Evolutionary conservation across 164 flowering plant genomes (phyloP).

Genomic region (Vitis rotundifolia): DNA sequence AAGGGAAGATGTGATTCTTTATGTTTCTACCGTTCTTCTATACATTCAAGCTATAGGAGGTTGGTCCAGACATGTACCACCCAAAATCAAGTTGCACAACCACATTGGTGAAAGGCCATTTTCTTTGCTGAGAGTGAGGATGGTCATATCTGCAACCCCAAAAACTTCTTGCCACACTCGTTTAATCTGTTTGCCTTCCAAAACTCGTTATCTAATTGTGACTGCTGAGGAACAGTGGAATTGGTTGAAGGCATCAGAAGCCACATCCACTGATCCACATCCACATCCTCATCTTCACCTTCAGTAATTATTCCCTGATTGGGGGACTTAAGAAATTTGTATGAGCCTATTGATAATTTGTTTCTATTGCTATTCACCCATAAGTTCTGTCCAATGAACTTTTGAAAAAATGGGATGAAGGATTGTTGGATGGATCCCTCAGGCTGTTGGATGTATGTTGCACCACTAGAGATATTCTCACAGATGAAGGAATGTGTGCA

Average conservation of each 20-base stretch:
- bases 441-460: conserved; percentile 29
- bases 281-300: conserved; percentile 11
- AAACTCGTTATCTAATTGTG: conserved; percentile 12
- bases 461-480: conserved; percentile 11
- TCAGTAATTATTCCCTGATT: too few species aligned
- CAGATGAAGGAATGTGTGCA: conserved; percentile 17
- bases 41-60: background rate
- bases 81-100: background rate
- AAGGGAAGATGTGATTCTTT: conserved; percentile 10
- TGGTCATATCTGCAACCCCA: conserved; percentile 14
- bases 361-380: conserved; percentile 27
- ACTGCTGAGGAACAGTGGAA: conserved; percentile 17
- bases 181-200: conserved; percentile 26
- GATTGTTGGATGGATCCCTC: conserved; percentile 25
- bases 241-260: conserved; percentile 13
- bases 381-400: conserved; percentile 15
- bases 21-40: conserved; percentile 1
- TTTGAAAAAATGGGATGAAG: conserved; percentile 5
- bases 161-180: conserved; percentile 22
- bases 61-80: background rate
- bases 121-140: background rate
- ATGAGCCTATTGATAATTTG: conserved; percentile 22
- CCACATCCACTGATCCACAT: conserved; percentile 3
- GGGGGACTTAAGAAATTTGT: conserved; percentile 18
- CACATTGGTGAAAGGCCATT: background rate